Evolutionary conservation across 306 rosid species (phyloP).

Genomic region (Canavalia ensiformis): DNA sequence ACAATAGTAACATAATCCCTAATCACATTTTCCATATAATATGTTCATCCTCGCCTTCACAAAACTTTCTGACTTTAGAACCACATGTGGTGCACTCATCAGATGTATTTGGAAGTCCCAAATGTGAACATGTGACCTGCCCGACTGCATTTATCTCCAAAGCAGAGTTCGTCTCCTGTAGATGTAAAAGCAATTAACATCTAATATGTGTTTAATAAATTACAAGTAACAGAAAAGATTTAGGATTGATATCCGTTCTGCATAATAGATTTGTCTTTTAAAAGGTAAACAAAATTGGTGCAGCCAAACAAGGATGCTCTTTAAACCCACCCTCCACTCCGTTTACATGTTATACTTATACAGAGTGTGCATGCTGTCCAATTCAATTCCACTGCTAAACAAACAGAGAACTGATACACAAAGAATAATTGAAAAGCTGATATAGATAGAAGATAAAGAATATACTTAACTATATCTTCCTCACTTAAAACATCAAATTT

Average conservation of each 20-base stretch:
- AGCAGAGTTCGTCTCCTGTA: constrained; percentile 72
- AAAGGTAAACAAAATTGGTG: constrained; percentile 23
- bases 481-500: constrained; percentile 58
- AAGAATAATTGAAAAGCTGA: constrained; percentile 24
- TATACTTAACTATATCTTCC: constrained; percentile 69
- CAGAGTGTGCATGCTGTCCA: neutral
- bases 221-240: constrained; percentile 21
- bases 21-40: constrained; percentile 40
- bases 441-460: constrained; percentile 38
- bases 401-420: constrained; percentile 20
- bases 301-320: constrained; percentile 37
- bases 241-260: constrained; percentile 29
- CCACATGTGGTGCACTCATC: constrained; percentile 82
- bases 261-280: constrained; percentile 29
- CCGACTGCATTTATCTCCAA: constrained; percentile 61
- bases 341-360: constrained; percentile 26
- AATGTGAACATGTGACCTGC: constrained; percentile 79
- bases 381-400: constrained; percentile 19
- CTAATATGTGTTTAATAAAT: constrained; percentile 28
- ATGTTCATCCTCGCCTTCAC: constrained; percentile 74
- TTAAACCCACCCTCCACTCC: constrained; percentile 34
- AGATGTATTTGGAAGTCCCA: constrained; percentile 90
- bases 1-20: constrained; percentile 33
- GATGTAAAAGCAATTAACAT: constrained; percentile 45
- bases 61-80: constrained; percentile 57